Conservation (phyloP, 345 rosid genomes). For the Euphorbia pulcherrima region DNA sequence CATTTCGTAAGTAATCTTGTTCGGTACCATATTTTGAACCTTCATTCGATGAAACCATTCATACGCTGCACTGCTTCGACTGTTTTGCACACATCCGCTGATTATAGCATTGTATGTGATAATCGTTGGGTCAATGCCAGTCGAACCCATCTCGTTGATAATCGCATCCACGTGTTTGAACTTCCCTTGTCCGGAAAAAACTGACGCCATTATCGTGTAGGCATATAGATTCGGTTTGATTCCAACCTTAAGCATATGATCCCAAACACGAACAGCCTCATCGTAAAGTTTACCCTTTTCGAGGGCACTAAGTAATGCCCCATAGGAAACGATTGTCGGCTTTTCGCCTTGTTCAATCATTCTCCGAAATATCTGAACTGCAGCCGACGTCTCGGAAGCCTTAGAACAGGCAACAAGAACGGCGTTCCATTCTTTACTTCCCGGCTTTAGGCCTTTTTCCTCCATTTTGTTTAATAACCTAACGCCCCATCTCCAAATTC, state of each 20-base stretch:
- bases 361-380: conserved; percentile 68
- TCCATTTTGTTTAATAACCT: conserved; percentile 78
- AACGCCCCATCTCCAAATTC: conserved; percentile 89
- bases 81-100: conserved; percentile 56
- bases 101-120: conserved; percentile 88
- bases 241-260: conserved; percentile 84
- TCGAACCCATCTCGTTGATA: conserved; percentile 58
- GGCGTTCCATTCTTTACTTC: conserved; percentile 72
- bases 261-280: conserved; percentile 80
- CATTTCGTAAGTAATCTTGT: conserved; percentile 73
- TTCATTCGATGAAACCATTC: conserved; percentile 91
- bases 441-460: conserved; percentile 78
- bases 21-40: conserved; percentile 51
- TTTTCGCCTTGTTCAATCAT: conserved; percentile 88
- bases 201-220: conserved; percentile 81
- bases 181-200: conserved; percentile 59
- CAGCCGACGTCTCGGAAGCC: conserved; percentile 73
- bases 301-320: conserved; percentile 77
- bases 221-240: conserved; percentile 65
- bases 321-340: conserved; percentile 82
- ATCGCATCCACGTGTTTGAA: conserved; percentile 59
- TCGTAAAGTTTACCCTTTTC: conserved; percentile 85
- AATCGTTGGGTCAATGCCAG: conserved; percentile 65
- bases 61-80: conserved; percentile 62
- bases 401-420: conserved; percentile 93